Conservation (phyloP, 2,329 filamentous ascomycete species). For the Leptodontidium sp. region DNA sequence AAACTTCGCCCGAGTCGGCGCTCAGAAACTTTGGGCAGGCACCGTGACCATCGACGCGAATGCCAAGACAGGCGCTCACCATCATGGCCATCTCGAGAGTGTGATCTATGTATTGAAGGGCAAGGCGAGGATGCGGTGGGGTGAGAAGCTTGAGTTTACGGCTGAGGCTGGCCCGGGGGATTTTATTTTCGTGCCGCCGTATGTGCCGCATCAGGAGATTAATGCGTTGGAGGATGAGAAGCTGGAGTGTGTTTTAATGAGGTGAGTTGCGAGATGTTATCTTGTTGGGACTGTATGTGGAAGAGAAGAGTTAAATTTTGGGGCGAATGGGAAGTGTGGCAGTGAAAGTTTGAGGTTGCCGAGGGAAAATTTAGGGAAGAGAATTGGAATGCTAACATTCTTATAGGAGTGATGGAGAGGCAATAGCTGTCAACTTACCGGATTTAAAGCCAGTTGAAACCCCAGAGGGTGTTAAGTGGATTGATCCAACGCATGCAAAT, state of each 20-base stretch:
- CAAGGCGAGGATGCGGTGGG: slow-evolving; percentile 55
- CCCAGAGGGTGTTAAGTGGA: slow-evolving; percentile 54
- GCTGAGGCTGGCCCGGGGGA: slow-evolving; percentile 56
- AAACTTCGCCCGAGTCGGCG: slow-evolving; percentile 53
- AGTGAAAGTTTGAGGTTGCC: no score
- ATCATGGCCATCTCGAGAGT: slow-evolving; percentile 55
- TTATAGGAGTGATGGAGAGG: slow-evolving; percentile 52
- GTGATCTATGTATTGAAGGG: slow-evolving; percentile 56
- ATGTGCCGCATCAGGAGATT: slow-evolving; percentile 56
- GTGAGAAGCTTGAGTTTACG: slow-evolving; percentile 53
- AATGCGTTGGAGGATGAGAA: slow-evolving; percentile 52
- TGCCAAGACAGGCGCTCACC: slow-evolving; percentile 55
- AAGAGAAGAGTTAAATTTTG: no score
- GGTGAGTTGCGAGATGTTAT: slow-evolving; percentile 16
- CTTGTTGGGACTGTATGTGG: no score
- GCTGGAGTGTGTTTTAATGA: slow-evolving; percentile 49
- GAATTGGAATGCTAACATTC: neutral
- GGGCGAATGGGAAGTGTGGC: no score
- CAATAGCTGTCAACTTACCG: slow-evolving; percentile 54
- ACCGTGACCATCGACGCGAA: slow-evolving; percentile 52
- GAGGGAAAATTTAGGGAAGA: neutral
- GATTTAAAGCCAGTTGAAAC: slow-evolving; percentile 54
- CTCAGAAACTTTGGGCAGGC: slow-evolving; percentile 55
- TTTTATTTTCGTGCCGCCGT: slow-evolving; percentile 56
- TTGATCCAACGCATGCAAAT: slow-evolving; percentile 53